Evolutionary conservation across 768 basidiomycete genomes (phyloP).

Genomic region (Tulasnella sp.): DNA sequence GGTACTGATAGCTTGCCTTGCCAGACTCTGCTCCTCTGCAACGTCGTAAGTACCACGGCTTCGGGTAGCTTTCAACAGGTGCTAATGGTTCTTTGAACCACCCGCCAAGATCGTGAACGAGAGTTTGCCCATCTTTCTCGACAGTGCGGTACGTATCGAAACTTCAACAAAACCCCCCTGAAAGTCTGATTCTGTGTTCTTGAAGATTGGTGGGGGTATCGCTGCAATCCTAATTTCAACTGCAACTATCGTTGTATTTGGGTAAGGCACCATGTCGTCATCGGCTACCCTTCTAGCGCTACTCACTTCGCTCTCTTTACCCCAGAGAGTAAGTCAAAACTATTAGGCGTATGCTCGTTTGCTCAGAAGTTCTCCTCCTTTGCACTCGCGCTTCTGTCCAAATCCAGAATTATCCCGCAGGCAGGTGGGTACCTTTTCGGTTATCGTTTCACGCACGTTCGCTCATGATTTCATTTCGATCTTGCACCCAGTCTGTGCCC

Average conservation of each 20-base stretch:
- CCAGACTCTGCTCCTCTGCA: slow-evolving; percentile 74
- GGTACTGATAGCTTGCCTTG: too few species aligned
- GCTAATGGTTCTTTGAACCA: background rate
- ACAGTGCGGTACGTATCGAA: slow-evolving; percentile 18
- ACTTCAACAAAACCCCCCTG: too few species aligned
- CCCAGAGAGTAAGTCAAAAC: slow-evolving; percentile 29
- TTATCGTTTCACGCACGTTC: background rate
- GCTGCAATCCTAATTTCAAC: slow-evolving; percentile 20
- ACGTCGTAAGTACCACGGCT: slow-evolving; percentile 42
- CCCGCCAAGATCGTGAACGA: slow-evolving; percentile 17
- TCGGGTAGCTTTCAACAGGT: background rate
- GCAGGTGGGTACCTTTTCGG: slow-evolving; percentile 40
- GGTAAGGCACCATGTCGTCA: slow-evolving; percentile 36
- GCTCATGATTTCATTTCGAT: background rate
- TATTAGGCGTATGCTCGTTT: background rate
- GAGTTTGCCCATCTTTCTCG: slow-evolving; percentile 18
- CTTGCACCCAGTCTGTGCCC: slow-evolving; percentile 23
- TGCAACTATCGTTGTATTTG: slow-evolving; percentile 54
- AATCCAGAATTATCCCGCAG: slow-evolving; percentile 52
- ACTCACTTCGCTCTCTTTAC: slow-evolving; percentile 22
- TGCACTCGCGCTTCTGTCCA: slow-evolving; percentile 10
- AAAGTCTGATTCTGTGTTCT: background rate
- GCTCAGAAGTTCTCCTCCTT: slow-evolving; percentile 20
- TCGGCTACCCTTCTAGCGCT: background rate
- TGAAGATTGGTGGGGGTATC: slow-evolving; percentile 19